phyloP scores from a whole-genome alignment of 2,329 filamentous ascomycete genomes.

The Aschersonia sp. region DNA sequence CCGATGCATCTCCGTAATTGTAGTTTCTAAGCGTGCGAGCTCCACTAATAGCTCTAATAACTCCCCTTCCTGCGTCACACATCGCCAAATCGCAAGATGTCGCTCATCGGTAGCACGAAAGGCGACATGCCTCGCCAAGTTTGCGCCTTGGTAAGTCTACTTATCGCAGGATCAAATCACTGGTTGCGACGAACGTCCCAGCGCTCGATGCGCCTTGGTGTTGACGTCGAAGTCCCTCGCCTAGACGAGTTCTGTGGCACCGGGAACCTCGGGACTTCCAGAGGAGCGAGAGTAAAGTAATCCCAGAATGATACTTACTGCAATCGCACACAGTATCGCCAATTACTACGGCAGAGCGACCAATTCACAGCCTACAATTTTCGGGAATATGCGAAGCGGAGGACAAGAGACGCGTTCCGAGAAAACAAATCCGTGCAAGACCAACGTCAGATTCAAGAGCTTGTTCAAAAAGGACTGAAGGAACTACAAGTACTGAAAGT shows the following conservation, averaged over 20 bases:
- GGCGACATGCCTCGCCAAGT: conserved; percentile 43
- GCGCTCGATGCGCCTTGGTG: not conserved
- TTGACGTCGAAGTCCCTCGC: too few species aligned
- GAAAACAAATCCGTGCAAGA: conserved; percentile 65
- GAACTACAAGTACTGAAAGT: conserved; percentile 89
- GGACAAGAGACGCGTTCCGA: conserved; percentile 81
- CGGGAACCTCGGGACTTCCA: too few species aligned
- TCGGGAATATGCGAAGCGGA: conserved; percentile 84
- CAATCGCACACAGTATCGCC: conserved; percentile 58
- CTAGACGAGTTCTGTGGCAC: too few species aligned
- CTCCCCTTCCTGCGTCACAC: not conserved
- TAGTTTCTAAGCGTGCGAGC: not conserved
- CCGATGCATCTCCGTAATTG: conserved; percentile 1
- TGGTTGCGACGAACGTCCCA: not conserved
- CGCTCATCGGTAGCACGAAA: conserved; percentile 23
- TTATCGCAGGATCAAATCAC: not conserved
- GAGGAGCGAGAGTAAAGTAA: too few species aligned
- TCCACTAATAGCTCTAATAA: not conserved
- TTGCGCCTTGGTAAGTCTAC: conserved; percentile 34
- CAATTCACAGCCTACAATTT: conserved; percentile 96
- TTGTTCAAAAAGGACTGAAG: conserved; percentile 76
- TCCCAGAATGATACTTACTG: not conserved
- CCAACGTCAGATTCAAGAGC: conserved; percentile 64
- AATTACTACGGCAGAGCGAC: conserved; percentile 69
- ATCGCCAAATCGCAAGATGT: conserved; percentile 14